Percentiles rank a stretch among this genome's conserved stretches.
phyloP scores from a whole-genome alignment of 306 rosid genomes.

The Malus orientalis region DNA sequence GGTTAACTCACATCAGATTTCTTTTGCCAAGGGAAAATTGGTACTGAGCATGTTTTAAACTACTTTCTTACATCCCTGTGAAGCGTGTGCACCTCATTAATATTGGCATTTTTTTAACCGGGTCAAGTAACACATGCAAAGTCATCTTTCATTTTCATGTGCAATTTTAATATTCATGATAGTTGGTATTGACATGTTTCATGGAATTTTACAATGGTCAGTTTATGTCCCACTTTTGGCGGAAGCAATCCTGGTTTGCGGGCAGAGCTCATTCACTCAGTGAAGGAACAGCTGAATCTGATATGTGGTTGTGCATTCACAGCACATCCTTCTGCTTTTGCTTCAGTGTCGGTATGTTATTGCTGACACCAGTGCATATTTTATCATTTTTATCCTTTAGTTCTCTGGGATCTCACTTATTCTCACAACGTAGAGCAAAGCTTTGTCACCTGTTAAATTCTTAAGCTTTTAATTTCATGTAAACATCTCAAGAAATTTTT shows the following conservation, averaged over 20 bases:
- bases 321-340: conserved; percentile 77
- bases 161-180: neutral
- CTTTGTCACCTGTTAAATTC: neutral
- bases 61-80: neutral
- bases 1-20: neutral
- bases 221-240: conserved; percentile 83
- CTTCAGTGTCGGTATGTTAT: conserved; percentile 82
- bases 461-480: neutral
- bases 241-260: conserved; percentile 94
- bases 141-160: neutral
- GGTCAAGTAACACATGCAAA: neutral
- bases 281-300: conserved; percentile 67
- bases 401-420: neutral
- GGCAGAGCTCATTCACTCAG: conserved; percentile 79
- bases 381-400: neutral
- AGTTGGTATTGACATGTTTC: conserved; percentile 6
- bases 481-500: neutral
- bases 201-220: conserved; percentile 23
- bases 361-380: neutral
- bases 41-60: neutral
- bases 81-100: neutral
- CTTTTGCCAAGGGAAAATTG: neutral
- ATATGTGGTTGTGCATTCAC: conserved; percentile 72
- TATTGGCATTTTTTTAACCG: neutral
- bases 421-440: neutral